phyloP scores from a whole-genome alignment of 495 filamentous ascomycete genomes.

The Tirmania nivea region DNA sequence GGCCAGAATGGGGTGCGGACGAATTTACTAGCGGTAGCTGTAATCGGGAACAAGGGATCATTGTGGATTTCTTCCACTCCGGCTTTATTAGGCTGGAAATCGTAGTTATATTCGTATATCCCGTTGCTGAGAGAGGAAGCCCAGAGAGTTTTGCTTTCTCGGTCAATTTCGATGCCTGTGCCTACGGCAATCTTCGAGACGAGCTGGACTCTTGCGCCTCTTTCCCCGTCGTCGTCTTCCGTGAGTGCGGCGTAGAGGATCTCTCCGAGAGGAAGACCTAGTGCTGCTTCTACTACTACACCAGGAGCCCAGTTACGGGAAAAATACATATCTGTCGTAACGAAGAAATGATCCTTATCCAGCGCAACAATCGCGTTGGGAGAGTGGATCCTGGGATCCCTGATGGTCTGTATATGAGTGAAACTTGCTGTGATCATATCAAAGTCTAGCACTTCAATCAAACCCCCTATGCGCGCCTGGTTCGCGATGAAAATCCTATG shows the following conservation, averaged over 20 bases:
- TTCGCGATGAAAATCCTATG: slow-evolving; percentile 12
- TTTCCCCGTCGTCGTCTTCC: not conserved
- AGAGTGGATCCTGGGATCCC: slow-evolving; percentile 4
- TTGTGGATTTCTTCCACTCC: not conserved
- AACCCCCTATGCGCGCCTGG: slow-evolving; percentile 5
- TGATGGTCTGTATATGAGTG: slow-evolving; percentile 8
- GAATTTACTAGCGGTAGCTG: slow-evolving; percentile 3
- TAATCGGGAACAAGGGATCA: slow-evolving; percentile 1
- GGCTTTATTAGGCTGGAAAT: not conserved
- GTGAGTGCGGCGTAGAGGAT: slow-evolving; percentile 10
- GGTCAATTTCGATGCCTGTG: slow-evolving; percentile 12
- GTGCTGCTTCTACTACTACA: slow-evolving; percentile 4
- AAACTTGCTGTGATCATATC: slow-evolving; percentile 1
- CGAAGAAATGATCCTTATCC: slow-evolving; percentile 8
- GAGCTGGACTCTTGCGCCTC: not conserved
- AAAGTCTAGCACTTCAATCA: slow-evolving; percentile 12
- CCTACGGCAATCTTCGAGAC: slow-evolving; percentile 7
- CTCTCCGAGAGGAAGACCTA: slow-evolving; percentile 9
- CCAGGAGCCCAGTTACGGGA: slow-evolving; percentile 8
- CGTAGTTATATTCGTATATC: slow-evolving; percentile 6
- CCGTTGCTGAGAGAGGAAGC: slow-evolving; percentile 6
- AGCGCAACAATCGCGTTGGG: slow-evolving; percentile 13
- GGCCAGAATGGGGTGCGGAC: slow-evolving; percentile 7
- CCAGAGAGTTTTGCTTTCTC: not conserved
- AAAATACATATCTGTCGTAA: slow-evolving; percentile 14